Evolutionary conservation across 2,329 filamentous ascomycete species (phyloP).

Genomic region (Drechslerella stenobrocha): DNA sequence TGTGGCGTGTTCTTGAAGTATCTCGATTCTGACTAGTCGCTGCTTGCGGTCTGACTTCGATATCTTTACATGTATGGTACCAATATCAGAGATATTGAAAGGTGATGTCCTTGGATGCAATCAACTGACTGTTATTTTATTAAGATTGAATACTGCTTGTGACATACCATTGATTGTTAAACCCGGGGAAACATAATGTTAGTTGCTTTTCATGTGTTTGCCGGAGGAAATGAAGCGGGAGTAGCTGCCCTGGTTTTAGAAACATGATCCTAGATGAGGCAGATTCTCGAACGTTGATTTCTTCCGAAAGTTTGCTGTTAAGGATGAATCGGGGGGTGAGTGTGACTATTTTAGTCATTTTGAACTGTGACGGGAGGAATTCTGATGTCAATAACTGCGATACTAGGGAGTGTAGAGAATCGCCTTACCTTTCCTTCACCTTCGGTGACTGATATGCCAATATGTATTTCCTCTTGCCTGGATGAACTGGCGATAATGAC

Average conservation of each 20-base stretch:
- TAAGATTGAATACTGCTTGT: neutral
- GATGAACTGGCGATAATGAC: conserved; percentile 76
- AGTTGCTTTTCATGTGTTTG: conserved; percentile 82
- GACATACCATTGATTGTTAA: conserved; percentile 82
- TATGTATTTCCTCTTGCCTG: conserved; percentile 78
- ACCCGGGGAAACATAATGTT: conserved; percentile 86
- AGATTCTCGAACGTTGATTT: conserved; percentile 87
- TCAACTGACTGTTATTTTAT: neutral
- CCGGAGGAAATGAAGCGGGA: conserved; percentile 87
- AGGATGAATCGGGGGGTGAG: conserved; percentile 89
- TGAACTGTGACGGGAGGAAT: too few species aligned
- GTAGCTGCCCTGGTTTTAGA: conserved; percentile 74
- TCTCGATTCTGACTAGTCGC: conserved; percentile 80
- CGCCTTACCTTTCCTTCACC: conserved; percentile 75
- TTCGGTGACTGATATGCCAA: conserved; percentile 83
- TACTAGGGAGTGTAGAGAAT: too few species aligned
- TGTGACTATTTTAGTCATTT: conserved; percentile 92
- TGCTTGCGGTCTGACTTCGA: conserved; percentile 88
- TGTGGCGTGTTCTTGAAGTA: conserved; percentile 88
- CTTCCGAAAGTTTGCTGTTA: conserved; percentile 87
- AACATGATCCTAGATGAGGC: conserved; percentile 72
- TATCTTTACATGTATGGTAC: conserved; percentile 89
- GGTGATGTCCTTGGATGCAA: conserved; percentile 67
- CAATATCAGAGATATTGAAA: conserved; percentile 94
- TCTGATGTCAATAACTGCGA: too few species aligned